Evolutionary conservation across 2,329 filamentous ascomycete genomes (phyloP), one percentile per base, ranked within the genome.

Genomic region (Triangularia verruculosa): DNA sequence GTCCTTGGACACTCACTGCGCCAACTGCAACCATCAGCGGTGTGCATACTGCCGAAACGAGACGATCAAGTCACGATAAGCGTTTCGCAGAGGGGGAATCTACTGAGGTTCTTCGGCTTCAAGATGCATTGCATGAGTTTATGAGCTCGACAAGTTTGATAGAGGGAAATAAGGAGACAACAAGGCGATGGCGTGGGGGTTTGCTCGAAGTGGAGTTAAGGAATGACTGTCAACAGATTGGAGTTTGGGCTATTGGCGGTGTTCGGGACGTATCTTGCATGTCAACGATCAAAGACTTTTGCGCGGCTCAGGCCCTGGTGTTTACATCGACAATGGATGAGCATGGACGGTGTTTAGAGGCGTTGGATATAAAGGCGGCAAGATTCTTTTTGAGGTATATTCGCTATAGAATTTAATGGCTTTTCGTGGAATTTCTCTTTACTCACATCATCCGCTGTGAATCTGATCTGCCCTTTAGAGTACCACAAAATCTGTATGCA

Each of bases 31-130:
- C 2, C 66, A 67, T 15, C 20, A 0, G 1, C 54, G 61, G 6
- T 68, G 66, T 56, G 1, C 1, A 4, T 5, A 28, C 13, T 68
- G 66, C 53, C 9, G 15, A 3, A 12, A 43, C 13, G 20, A 32
- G 28, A 63, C 34, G 9, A 32, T 47, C 17, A 32, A 22, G 17
- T 32, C 54, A 57, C 11, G 54, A 57, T 27, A 47, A 47, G 32
- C n/a, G 4, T 39, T 15, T n/a, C 4, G 30, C 34, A 39, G 15
- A 4, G 24, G 0, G 22, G 25, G 27, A 20, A 30, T 56, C 4
- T 2, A 13, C 4, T 20, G 15, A n/a, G 4, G 32, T 30, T 6
- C 15, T 12, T 11, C n/a, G 12, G 25, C 17, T n/a, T 32, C 2
- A 28, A 2, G 15, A 8, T 20, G 6, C n/a, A 9, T 20, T 20